Conservation (phyloP, 1,284 basidiomycete genomes). For the Lentinula novae-zelandiae region DNA sequence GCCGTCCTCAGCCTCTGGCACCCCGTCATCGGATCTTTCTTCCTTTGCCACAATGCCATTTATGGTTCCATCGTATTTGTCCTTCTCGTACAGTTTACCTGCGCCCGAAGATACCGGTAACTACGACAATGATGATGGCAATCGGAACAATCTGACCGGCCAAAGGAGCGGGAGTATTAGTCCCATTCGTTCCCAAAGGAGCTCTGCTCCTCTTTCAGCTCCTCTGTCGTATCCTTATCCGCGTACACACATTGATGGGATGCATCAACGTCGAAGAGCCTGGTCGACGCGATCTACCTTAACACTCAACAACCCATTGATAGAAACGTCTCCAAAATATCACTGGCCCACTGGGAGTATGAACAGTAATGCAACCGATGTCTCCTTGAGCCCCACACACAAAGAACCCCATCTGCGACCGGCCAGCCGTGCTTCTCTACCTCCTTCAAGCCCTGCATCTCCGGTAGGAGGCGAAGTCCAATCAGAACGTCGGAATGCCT, state of each 20-base stretch:
- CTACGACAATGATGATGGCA: background rate
- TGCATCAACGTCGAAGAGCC: background rate
- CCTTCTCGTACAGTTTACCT: background rate
- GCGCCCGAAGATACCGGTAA: background rate
- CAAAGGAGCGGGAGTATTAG: background rate
- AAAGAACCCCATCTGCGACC: background rate
- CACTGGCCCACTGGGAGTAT: background rate
- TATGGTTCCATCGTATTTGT: background rate
- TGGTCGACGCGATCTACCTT: background rate
- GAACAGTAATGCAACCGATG: background rate
- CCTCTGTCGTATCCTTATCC: background rate
- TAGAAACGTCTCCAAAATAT: background rate
- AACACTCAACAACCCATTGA: background rate
- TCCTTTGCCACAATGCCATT: background rate
- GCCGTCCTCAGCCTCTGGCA: background rate
- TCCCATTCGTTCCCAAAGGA: background rate
- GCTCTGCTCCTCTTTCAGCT: background rate
- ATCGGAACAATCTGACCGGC: background rate
- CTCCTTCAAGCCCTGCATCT: conserved; percentile 1
- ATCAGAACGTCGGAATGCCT: background rate
- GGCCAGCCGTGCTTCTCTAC: background rate
- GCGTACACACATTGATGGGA: background rate
- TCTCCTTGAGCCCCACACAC: background rate
- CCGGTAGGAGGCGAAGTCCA: background rate
- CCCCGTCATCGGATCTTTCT: background rate